Evolutionary conservation across 164 flowering plant genomes (phyloP).

Genomic region (Akebia trifoliata): DNA sequence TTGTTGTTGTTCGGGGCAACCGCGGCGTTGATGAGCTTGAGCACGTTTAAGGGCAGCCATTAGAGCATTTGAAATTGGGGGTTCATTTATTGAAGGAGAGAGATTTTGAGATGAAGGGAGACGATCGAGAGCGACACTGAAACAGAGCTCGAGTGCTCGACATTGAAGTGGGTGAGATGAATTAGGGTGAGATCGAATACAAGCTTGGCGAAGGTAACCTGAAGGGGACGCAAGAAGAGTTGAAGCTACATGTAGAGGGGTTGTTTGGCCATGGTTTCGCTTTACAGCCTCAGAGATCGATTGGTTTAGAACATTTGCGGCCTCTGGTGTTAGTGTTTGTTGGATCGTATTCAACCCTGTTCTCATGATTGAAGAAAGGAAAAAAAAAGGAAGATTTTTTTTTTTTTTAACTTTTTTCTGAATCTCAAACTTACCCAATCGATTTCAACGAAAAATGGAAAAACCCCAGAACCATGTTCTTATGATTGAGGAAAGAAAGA

Average conservation of each 20-base stretch:
- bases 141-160: constrained; percentile 96
- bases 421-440: background rate
- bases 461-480: constrained; percentile 3
- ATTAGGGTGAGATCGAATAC: constrained; percentile 91
- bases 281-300: constrained; percentile 81
- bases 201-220: constrained; percentile 82
- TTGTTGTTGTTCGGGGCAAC: constrained; percentile 96
- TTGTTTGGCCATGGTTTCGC: constrained; percentile 85
- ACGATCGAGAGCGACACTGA: constrained; percentile 92
- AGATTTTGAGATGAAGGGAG: constrained; percentile 63
- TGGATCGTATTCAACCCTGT: constrained; percentile 78
- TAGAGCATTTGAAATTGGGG: constrained; percentile 86
- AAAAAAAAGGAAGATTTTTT: background rate
- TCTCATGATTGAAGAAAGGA: constrained; percentile 43
- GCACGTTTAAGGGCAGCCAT: constrained; percentile 98
- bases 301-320: constrained; percentile 75
- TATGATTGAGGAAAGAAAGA: no score
- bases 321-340: constrained; percentile 89
- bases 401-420: background rate
- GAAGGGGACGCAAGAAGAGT: constrained; percentile 74
- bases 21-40: constrained; percentile 95
- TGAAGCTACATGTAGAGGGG: constrained; percentile 96
- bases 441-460: background rate
- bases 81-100: constrained; percentile 55
- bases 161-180: constrained; percentile 98